Evolutionary conservation across 371 early-diverging fungal species (phyloP), one percentile per base, ranked within the genome.

Genomic region (Polyrhizophydium stewartii): DNA sequence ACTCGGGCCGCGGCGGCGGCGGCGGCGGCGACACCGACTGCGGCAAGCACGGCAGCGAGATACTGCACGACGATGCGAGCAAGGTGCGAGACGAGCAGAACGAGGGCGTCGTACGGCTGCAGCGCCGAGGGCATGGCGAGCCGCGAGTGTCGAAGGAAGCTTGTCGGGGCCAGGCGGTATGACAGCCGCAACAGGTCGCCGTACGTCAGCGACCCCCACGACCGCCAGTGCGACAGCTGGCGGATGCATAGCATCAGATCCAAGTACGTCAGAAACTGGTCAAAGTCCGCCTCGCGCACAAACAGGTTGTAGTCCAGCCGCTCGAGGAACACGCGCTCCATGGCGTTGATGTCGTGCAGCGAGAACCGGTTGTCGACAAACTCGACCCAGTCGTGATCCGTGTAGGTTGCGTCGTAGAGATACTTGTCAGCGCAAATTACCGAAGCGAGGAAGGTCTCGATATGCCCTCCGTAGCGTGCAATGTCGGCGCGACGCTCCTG

Each of bases 381-480:
- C 38, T 80, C 79, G 45, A 76, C 74, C 87, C 85, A 86, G 53
- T 85, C 85, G 2, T 35, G 66, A 65, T 85, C 84, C 6, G 83
- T 66, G 67, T 77, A 86, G 0, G 85, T 83, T 28, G 78, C 71
- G 58, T 68, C 68, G 46, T 67, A 62, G 32, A 67, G 60, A 50
- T 68, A 68, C 33, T 72, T 72, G 63, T 75, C 67, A 37, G 65
- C 67, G 57, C 64, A 69, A 28, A 72, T 70, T 56, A 70, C 63
- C 0, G 71, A 57, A 24, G 63, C 69, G 1, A 72, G 58, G 35
- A 74, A 71, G n/a, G 72, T 58, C 13, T 35, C 35, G 7, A 35
- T 13, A 35, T 35, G 35, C 7, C 35, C 35, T 3, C 35, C 35
- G 35, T 35, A 35, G 7, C 13, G 3, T 2, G 72, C 55, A 32